These are phyloP conservation scores for Candida glaebosa DNA, from an alignment of 805 yeast species.

Conservation along the genomic window DNA sequence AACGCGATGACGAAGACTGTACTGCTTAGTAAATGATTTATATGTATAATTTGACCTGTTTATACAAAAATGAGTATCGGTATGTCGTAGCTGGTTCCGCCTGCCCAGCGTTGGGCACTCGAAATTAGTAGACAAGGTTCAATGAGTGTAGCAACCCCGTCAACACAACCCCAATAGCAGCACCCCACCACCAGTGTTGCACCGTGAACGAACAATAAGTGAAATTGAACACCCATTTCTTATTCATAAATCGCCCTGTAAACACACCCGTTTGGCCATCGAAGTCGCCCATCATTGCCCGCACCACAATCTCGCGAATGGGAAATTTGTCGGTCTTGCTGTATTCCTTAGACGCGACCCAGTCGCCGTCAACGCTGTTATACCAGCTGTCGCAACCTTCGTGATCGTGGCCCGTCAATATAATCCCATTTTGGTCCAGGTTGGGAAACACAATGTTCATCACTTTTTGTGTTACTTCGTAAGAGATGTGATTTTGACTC, in stretches of 20 bases:
- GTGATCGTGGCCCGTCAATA: conserved; percentile 94
- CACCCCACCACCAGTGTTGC: conserved; percentile 96
- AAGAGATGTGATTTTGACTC: conserved; percentile 81
- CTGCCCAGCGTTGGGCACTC: no score
- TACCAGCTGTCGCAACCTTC: conserved; percentile 83
- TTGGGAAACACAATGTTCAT: conserved; percentile 69
- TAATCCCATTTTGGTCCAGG: conserved; percentile 63
- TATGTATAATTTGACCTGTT: no score
- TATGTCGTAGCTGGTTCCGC: no score
- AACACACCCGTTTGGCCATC: conserved; percentile 86
- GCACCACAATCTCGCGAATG: conserved; percentile 76
- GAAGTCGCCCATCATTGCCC: conserved; percentile 95
- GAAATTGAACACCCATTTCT: conserved; percentile 65
- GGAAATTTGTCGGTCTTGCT: conserved; percentile 21
- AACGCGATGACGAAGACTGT: no score
- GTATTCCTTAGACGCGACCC: conserved; percentile 56
- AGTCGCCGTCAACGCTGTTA: conserved; percentile 40
- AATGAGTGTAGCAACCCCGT: conserved; percentile 28
- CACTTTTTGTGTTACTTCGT: conserved; percentile 62
- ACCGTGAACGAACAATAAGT: conserved; percentile 75
- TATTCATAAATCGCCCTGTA: conserved; percentile 61
- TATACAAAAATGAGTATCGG: no score
- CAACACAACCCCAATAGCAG: conserved; percentile 48
- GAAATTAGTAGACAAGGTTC: conserved; percentile 3
- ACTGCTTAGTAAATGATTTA: no score